A percentile compares a stretch with the other conserved stretches of the same genome.
Conservation (phyloP, 2,329 filamentous ascomycete species). For the Penicillium olsonii region DNA sequence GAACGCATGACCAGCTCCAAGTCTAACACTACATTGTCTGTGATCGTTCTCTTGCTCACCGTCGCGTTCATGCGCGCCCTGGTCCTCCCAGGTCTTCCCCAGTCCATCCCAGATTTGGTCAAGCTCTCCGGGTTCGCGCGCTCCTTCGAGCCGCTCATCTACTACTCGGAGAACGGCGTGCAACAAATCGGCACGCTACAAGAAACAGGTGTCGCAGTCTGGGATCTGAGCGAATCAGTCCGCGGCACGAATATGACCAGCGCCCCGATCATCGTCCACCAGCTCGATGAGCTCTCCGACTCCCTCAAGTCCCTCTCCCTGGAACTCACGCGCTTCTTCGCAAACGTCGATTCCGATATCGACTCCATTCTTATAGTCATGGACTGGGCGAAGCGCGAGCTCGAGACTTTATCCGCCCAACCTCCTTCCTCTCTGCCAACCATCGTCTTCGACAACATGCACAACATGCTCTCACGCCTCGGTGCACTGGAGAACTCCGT, state of each 20-base stretch:
- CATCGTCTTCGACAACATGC: conserved; percentile 77
- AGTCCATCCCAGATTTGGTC: conserved; percentile 78
- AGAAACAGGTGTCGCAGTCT: conserved; percentile 88
- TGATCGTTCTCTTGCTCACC: conserved; percentile 64
- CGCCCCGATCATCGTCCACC: conserved; percentile 78
- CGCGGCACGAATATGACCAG: conserved; percentile 88
- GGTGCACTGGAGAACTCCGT: conserved; percentile 42
- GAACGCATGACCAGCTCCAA: conserved; percentile 68
- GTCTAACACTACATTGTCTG: conserved; percentile 64
- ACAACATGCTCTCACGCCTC: conserved; percentile 68
- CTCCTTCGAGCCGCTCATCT: conserved; percentile 90
- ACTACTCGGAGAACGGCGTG: conserved; percentile 88
- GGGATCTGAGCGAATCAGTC: conserved; percentile 91
- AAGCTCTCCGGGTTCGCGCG: conserved; percentile 88
- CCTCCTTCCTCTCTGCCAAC: conserved; percentile 66
- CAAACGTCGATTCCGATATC: conserved; percentile 88
- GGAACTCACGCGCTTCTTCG: conserved; percentile 89
- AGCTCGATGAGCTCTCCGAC: conserved; percentile 82
- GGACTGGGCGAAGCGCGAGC: conserved; percentile 90
- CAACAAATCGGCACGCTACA: conserved; percentile 84
- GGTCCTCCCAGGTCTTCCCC: conserved; percentile 66
- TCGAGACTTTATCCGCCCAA: conserved; percentile 66
- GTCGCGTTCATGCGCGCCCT: conserved; percentile 66
- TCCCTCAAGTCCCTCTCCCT: conserved; percentile 80
- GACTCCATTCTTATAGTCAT: conserved; percentile 92